Conservation (phyloP, 768 basidiomycete genomes). For the Collybiopsis confluens region DNA sequence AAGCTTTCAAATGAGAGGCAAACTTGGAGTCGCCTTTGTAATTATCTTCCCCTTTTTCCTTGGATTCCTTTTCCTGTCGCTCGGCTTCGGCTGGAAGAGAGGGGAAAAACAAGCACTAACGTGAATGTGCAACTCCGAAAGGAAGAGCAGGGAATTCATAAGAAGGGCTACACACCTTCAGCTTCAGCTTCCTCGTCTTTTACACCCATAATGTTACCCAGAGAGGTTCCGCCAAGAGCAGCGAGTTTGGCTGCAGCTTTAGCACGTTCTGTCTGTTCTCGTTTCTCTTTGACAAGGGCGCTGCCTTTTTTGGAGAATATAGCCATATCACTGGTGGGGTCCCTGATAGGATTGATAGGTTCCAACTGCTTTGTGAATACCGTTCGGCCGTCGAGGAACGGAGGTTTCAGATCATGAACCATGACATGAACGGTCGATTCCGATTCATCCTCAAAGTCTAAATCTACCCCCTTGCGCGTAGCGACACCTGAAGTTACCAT, state of each 20-base stretch:
- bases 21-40: conserved; percentile 97
- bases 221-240: conserved; percentile 81
- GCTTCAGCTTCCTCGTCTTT: conserved; percentile 92
- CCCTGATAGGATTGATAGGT: conserved; percentile 94
- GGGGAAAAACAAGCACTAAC: conserved; percentile 35
- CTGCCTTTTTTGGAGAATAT: conserved; percentile 97
- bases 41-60: conserved; percentile 52
- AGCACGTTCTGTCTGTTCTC: conserved; percentile 93
- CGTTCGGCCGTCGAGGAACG: conserved; percentile 94
- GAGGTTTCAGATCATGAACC: conserved; percentile 95
- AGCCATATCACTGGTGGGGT: conserved; percentile 92
- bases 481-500: conserved; percentile 96
- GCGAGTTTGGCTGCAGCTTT: conserved; percentile 97
- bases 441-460: conserved; percentile 95
- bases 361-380: conserved; percentile 97
- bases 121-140: conserved; percentile 77
- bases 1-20: conserved; percentile 85
- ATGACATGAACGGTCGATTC: conserved; percentile 97
- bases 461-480: conserved; percentile 78
- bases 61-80: conserved; percentile 42
- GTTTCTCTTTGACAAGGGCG: conserved; percentile 87
- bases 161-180: conserved; percentile 60
- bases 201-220: conserved; percentile 98
- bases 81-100: conserved; percentile 54
- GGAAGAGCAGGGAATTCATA: conserved; percentile 14